Percentiles rank a stretch among this genome's conserved stretches.
These are phyloP conservation scores for Pezicula rhizophila DNA, from an alignment of 2,329 filamentous ascomycete genomes.

Conservation along the genomic window DNA sequence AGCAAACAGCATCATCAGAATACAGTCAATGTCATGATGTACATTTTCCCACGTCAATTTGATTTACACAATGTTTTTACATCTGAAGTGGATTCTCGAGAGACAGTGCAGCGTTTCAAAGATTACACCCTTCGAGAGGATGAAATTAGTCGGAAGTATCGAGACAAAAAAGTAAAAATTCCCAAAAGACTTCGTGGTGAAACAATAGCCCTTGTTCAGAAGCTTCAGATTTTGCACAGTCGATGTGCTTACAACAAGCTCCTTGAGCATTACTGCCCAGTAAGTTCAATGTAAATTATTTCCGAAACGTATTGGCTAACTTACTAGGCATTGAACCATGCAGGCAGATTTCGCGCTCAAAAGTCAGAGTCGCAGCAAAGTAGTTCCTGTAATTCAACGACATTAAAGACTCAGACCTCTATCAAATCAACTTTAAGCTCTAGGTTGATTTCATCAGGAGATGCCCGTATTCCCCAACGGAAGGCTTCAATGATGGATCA, in stretches of 20 bases:
- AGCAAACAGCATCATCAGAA: conserved; percentile 38
- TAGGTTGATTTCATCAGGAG: conserved; percentile 17
- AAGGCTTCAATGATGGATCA: conserved; percentile 49
- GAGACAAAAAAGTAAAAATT: conserved; percentile 29
- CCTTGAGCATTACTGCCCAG: conserved; percentile 74
- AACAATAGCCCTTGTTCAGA: conserved; percentile 52
- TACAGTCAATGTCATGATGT: conserved; percentile 73
- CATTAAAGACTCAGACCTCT: conserved; percentile 18
- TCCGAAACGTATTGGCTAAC: not conserved
- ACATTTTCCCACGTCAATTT: conserved; percentile 91
- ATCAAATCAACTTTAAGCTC: not conserved
- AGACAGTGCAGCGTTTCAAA: conserved; percentile 69
- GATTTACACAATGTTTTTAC: conserved; percentile 89
- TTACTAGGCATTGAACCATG: not conserved
- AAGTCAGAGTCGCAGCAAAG: conserved; percentile 9
- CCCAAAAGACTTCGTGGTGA: conserved; percentile 66
- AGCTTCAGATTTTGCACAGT: conserved; percentile 63
- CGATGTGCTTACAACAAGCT: conserved; percentile 76
- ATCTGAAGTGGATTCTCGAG: conserved; percentile 53
- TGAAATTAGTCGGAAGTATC: conserved; percentile 52
- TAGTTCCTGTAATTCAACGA: conserved; percentile 14
- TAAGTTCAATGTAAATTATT: conserved; percentile 14
- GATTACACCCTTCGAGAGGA: conserved; percentile 83
- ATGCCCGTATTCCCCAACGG: conserved; percentile 26
- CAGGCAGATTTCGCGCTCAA: conserved; percentile 1